A percentile compares a stretch with the other conserved stretches of the same genome.
These are phyloP conservation scores for Globisporangium ultimum DNA, from an alignment of 352 stramenopile species.

Conservation along the genomic window DNA sequence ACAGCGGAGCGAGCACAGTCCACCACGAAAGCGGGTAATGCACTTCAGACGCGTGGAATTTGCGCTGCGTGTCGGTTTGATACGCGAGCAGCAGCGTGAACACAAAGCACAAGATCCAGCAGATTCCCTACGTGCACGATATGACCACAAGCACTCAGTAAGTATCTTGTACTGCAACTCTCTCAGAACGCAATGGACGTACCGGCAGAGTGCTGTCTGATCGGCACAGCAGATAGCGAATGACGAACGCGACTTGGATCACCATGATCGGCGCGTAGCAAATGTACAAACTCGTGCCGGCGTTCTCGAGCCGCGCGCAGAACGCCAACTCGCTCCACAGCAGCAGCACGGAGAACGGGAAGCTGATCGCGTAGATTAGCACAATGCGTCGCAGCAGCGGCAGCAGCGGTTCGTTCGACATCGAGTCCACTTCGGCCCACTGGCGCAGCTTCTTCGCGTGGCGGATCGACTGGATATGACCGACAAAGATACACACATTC, in stretches of 20 bases:
- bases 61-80: constrained; percentile 58
- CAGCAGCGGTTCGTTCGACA: constrained; percentile 80
- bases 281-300: constrained; percentile 67
- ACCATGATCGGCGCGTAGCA: constrained; percentile 78
- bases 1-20: constrained; percentile 62
- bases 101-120: constrained; percentile 75
- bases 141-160: too few relatives aligned
- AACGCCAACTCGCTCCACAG: constrained; percentile 84
- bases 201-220: constrained; percentile 76
- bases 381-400: constrained; percentile 73
- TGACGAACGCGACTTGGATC: constrained; percentile 78
- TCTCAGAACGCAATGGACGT: constrained; percentile 10
- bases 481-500: constrained; percentile 55
- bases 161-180: too few relatives aligned
- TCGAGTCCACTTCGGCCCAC: constrained; percentile 76
- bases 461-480: constrained; percentile 57
- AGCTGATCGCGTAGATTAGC: constrained; percentile 68
- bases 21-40: constrained; percentile 65
- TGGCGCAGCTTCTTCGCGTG: constrained; percentile 62
- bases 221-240: constrained; percentile 77
- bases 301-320: constrained; percentile 61
- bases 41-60: constrained; percentile 19
- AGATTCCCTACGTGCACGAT: constrained; percentile 39
- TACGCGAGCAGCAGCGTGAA: constrained; percentile 80
- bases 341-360: constrained; percentile 65